These are phyloP conservation scores for Pythium pyrilobum DNA, from an alignment of 352 stramenopile genomes.

Conservation along the genomic window DNA sequence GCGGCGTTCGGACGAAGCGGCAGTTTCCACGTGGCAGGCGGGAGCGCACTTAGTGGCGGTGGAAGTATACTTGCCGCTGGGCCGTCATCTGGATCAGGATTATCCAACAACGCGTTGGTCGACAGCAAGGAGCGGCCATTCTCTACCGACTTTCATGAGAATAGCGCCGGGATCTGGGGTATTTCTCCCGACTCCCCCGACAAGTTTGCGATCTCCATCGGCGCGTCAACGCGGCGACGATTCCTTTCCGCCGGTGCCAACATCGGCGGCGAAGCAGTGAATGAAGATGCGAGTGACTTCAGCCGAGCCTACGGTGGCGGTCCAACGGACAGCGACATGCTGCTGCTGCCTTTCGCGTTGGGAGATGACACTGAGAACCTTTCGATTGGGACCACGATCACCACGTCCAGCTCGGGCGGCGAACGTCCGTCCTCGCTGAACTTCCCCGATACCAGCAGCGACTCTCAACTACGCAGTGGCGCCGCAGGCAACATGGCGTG, in stretches of 20 bases:
- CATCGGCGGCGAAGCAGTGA: neutral
- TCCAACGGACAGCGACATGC: slow-evolving; percentile 16
- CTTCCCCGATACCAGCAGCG: neutral
- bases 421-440: slow-evolving; percentile 12
- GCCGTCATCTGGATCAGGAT: neutral
- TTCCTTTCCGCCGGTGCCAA: slow-evolving; percentile 29
- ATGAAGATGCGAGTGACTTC: neutral
- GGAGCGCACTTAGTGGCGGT: slow-evolving; percentile 22
- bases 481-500: slow-evolving; percentile 15
- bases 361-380: slow-evolving; percentile 28
- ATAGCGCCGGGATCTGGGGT: slow-evolving; percentile 48
- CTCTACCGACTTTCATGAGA: slow-evolving; percentile 60
- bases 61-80: slow-evolving; percentile 1
- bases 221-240: slow-evolving; percentile 28
- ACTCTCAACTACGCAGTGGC: slow-evolving; percentile 9
- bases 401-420: slow-evolving; percentile 33
- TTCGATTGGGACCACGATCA: slow-evolving; percentile 39
- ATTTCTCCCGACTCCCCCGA: slow-evolving; percentile 65
- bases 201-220: slow-evolving; percentile 51
- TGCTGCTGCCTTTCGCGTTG: slow-evolving; percentile 68
- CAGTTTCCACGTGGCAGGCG: slow-evolving; percentile 7
- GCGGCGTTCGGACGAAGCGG: slow-evolving; percentile 31
- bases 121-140: slow-evolving; percentile 38
- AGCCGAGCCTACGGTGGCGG: slow-evolving; percentile 15
- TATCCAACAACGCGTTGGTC: neutral